Evolutionary conservation across 306 rosid genomes (phyloP).

Genomic region (Medicago lupulina): DNA sequence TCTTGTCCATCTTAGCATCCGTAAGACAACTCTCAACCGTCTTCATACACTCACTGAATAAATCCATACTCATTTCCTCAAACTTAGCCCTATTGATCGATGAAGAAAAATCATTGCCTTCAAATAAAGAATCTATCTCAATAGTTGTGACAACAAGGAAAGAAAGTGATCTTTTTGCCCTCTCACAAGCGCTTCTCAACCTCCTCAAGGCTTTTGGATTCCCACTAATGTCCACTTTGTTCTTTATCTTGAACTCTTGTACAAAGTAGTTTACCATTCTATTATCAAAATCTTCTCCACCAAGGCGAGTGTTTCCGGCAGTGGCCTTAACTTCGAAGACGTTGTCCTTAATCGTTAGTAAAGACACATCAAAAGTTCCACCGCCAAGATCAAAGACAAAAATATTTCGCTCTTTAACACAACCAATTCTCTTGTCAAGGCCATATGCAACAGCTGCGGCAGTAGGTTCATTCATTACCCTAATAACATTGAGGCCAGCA

Average conservation of each 20-base stretch:
- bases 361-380: not conserved
- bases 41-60: not conserved
- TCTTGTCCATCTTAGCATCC: not conserved
- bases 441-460: too few species aligned
- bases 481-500: too few species aligned
- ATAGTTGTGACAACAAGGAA: not conserved
- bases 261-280: conserved; percentile 2
- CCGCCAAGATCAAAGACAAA: conserved; percentile 17
- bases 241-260: not conserved
- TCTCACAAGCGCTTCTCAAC: conserved; percentile 3
- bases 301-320: conserved; percentile 11
- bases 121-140: conserved; percentile 14
- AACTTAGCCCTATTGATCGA: not conserved
- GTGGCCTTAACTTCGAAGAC: not conserved
- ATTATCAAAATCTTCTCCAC: conserved; percentile 7
- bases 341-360: not conserved
- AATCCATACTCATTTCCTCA: not conserved
- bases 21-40: not conserved
- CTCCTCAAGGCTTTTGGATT: not conserved
- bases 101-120: not conserved
- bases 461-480: too few species aligned
- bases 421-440: too few species aligned
- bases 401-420: not conserved
- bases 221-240: not conserved
- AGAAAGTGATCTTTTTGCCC: conserved; percentile 27